Percentiles rank a stretch among this genome's conserved stretches.
Conservation (phyloP, 164 flowering plant species). For the Aristolochia fimbriata region DNA sequence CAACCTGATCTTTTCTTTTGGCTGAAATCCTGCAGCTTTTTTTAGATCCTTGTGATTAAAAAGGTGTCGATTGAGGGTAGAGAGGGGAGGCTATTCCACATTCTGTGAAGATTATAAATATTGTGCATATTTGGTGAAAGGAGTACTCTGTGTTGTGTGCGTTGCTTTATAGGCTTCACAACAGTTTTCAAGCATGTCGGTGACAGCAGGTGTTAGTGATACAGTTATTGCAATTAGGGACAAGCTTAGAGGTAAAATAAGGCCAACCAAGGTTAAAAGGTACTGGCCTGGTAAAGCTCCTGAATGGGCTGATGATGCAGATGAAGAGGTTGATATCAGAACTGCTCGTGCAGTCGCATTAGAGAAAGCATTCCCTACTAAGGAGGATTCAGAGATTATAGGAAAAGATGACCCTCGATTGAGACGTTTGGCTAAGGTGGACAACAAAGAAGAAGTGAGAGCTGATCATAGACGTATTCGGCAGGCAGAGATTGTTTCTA, state of each 20-base stretch:
- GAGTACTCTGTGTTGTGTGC: neutral
- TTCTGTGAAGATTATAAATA: neutral
- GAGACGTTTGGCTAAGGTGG: constrained; percentile 64
- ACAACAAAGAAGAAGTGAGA: constrained; percentile 64
- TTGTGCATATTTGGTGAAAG: neutral
- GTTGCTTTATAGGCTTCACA: neutral
- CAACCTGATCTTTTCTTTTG: too few relatives aligned
- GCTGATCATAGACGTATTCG: constrained; percentile 78
- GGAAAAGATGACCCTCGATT: constrained; percentile 68
- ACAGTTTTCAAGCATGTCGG: constrained; percentile 42
- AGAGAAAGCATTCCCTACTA: constrained; percentile 59
- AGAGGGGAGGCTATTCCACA: neutral
- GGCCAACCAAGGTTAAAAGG: constrained; percentile 80
- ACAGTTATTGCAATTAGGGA: constrained; percentile 61
- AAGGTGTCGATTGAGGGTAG: too few relatives aligned
- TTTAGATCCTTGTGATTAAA: too few relatives aligned
- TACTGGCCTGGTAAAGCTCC: constrained; percentile 99
- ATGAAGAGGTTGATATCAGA: constrained; percentile 67
- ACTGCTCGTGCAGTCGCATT: constrained; percentile 35
- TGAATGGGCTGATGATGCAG: constrained; percentile 82
- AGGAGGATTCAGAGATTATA: constrained; percentile 29
- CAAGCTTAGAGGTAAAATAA: constrained; percentile 85
- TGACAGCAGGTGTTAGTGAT: constrained; percentile 87
- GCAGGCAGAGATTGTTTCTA: constrained; percentile 88
- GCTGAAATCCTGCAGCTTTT: too few relatives aligned